These are phyloP conservation scores for Apiospora koreana DNA, from an alignment of 2,329 filamentous ascomycete genomes.

Conservation along the genomic window DNA sequence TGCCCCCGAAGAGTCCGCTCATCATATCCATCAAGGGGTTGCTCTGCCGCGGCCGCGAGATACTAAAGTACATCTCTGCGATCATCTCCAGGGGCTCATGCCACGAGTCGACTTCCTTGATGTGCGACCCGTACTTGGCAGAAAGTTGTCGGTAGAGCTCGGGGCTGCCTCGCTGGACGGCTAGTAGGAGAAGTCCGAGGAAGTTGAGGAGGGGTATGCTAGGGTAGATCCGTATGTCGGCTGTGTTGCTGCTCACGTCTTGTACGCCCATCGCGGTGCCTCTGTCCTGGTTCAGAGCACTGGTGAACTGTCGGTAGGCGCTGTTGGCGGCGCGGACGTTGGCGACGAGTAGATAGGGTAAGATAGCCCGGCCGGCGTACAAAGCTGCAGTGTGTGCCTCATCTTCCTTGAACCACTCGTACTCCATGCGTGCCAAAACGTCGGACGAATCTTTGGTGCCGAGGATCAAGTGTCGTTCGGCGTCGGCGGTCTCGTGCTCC, in stretches of 20 bases:
- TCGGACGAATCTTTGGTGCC: conserved; percentile 88
- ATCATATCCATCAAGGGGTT: conserved; percentile 99
- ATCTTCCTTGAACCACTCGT: conserved; percentile 89
- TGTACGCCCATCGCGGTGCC: conserved; percentile 67
- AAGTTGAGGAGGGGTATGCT: conserved; percentile 95
- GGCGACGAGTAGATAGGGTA: conserved; percentile 88
- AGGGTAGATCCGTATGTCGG: conserved; percentile 81
- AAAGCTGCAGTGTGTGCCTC: conserved; percentile 84
- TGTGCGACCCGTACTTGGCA: conserved; percentile 76
- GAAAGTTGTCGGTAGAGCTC: conserved; percentile 82
- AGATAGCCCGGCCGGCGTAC: conserved; percentile 82
- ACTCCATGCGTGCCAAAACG: conserved; percentile 80
- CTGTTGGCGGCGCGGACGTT: conserved; percentile 89
- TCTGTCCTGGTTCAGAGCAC: conserved; percentile 58
- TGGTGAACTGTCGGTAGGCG: conserved; percentile 75
- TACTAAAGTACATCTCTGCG: conserved; percentile 95
- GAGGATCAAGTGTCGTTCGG: conserved; percentile 84
- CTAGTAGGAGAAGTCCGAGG: conserved; percentile 78
- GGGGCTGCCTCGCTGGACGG: conserved; percentile 75
- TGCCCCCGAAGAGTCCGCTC: conserved; percentile 88
- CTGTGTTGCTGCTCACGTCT: conserved; percentile 72
- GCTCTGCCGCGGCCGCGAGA: conserved; percentile 82
- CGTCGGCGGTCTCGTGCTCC: conserved; percentile 89
- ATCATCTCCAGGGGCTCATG: conserved; percentile 81
- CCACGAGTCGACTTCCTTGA: conserved; percentile 79